Base-by-base conservation (phyloP, 305 asterid species). In the Fraxinus sp. region DNA sequence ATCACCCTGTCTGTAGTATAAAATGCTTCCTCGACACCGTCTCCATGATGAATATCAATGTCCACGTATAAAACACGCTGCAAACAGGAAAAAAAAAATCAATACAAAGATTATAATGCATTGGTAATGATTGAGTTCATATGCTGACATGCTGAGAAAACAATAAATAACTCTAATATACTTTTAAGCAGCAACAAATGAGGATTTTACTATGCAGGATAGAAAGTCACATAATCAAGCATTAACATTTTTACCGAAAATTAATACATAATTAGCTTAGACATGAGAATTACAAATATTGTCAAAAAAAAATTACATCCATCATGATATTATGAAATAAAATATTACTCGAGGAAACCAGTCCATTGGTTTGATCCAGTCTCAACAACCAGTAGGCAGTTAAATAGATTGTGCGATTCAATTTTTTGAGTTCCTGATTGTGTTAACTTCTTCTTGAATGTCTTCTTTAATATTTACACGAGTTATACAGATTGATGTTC, bases 1-100 rank as follows among this genome's bases (percentile, higher is more conserved):
- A 90, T 90, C 84, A 90, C 93, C 89, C 93, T 86, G 86, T 90
- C 93, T 64, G 93, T 90, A 37, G 92, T 90, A 89, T 90, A 90
- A 84, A 90, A 90, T 24, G 93, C 93, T 85, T 90, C 93, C 86
- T 90, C 93, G 46, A 90, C 93, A 83, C 93, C 93, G 81, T 90
- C 93, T 0, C 93, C 93, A 71, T 90, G 93, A 87, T 90, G 93
- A 82, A 90, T 90, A 88, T 90, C 93, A 84, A 90, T 90, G 88
- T 90, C 93, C 30, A 90, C 92, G 70, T 90, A 90, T 55, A 90
- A 84, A 80, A 90, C 93, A 68, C 93, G 92, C 93, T 90, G 93
- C 87, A 79, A 86, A 78, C 70, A 76, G 20, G 81, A 7, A 14
- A 1, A 1, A 28, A 36, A 35, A 66, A 78, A 82, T 83, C 36